These are phyloP conservation scores for Boletus pseudo-olivaceus DNA, from an alignment of 768 basidiomycete genomes.

Conservation along the genomic window DNA sequence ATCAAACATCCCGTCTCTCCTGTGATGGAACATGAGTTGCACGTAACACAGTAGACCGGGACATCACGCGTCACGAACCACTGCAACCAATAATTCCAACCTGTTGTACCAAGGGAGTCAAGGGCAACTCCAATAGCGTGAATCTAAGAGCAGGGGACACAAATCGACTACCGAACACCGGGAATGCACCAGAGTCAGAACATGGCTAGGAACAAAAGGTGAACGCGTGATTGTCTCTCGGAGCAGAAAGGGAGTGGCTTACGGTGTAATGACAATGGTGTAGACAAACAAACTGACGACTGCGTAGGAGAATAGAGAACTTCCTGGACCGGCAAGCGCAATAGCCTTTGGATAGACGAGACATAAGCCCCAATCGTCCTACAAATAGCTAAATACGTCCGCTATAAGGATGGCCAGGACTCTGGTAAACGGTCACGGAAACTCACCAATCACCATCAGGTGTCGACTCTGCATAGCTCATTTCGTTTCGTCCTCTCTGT, in stretches of 20 bases:
- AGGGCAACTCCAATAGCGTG: conserved; percentile 36
- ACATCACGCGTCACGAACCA: conserved; percentile 32
- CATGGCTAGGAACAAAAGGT: conserved; percentile 37
- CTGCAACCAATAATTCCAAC: conserved; percentile 60
- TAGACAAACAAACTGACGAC: conserved; percentile 60
- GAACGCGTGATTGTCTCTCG: background rate
- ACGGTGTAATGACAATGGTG: conserved; percentile 59
- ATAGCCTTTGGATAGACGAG: conserved; percentile 38
- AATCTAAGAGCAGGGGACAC: conserved; percentile 60
- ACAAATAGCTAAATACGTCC: conserved; percentile 40
- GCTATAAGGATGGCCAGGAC: background rate
- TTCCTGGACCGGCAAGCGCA: conserved; percentile 55
- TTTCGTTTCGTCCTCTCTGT: conserved; percentile 28
- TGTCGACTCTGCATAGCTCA: conserved; percentile 40
- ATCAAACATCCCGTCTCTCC: conserved; percentile 21
- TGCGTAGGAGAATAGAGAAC: conserved; percentile 58
- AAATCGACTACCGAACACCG: conserved; percentile 54
- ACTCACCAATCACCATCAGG: conserved; percentile 41
- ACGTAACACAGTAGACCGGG: background rate
- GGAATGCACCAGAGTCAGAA: conserved; percentile 62
- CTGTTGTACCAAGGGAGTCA: conserved; percentile 19
- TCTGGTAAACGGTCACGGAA: no score
- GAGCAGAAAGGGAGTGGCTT: conserved; percentile 7
- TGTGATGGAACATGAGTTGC: conserved; percentile 11
- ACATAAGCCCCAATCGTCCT: conserved; percentile 46